These are phyloP conservation scores for Boletus rufocinnamomeus DNA, from an alignment of 768 basidiomycete species.

Conservation along the genomic window DNA sequence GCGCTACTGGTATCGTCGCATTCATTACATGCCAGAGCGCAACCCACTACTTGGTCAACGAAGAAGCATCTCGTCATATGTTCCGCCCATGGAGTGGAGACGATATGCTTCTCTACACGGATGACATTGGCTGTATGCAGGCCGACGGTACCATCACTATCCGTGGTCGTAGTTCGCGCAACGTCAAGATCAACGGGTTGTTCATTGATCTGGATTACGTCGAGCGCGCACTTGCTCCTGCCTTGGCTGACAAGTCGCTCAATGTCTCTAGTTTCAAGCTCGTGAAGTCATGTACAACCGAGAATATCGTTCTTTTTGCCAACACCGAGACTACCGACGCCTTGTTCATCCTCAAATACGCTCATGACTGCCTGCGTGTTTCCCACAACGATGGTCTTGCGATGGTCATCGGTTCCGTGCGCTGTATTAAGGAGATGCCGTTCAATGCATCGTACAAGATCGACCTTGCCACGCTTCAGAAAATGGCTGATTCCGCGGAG, in stretches of 20 bases:
- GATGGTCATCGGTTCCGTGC: constrained; percentile 29
- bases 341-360: constrained; percentile 24
- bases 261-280: constrained; percentile 29
- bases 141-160: constrained; percentile 30
- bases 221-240: constrained; percentile 28
- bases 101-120: constrained; percentile 31
- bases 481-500: constrained; percentile 21
- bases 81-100: constrained; percentile 29
- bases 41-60: constrained; percentile 31
- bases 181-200: constrained; percentile 33
- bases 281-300: constrained; percentile 27
- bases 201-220: constrained; percentile 33
- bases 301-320: constrained; percentile 32
- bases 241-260: constrained; percentile 24
- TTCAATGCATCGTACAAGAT: constrained; percentile 36
- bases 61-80: constrained; percentile 30
- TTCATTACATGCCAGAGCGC: constrained; percentile 32
- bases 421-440: constrained; percentile 29
- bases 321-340: constrained; percentile 19
- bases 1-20: constrained; percentile 30
- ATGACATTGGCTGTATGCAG: constrained; percentile 32
- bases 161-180: constrained; percentile 32
- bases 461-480: constrained; percentile 31
- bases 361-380: constrained; percentile 22
- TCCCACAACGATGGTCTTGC: constrained; percentile 23